These are phyloP conservation scores for Arthrobotrys musiformis DNA, from an alignment of 2,329 filamentous ascomycete genomes.

Conservation along the genomic window DNA sequence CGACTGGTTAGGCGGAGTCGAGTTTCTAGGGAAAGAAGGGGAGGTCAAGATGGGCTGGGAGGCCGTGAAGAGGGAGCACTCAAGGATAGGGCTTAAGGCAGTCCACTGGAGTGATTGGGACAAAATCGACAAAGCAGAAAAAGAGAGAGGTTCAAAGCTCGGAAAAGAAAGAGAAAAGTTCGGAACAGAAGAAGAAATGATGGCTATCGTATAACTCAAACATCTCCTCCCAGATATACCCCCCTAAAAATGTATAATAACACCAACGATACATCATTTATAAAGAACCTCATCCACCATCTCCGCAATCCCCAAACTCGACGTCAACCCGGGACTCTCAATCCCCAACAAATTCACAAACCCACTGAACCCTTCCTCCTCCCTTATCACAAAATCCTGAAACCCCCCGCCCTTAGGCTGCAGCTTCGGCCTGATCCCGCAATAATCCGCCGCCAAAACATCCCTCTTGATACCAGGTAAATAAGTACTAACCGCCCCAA, in stretches of 20 bases:
- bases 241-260: neutral
- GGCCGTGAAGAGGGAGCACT: slow-evolving; percentile 72
- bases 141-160: slow-evolving; percentile 70
- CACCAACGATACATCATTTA: slow-evolving; percentile 23
- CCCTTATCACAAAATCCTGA: slow-evolving; percentile 82
- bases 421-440: slow-evolving; percentile 90
- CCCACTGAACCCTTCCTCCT: slow-evolving; percentile 77
- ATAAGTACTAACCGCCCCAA: slow-evolving; percentile 80
- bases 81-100: slow-evolving; percentile 69
- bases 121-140: slow-evolving; percentile 83
- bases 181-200: slow-evolving; percentile 58
- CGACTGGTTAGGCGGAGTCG: slow-evolving; percentile 72
- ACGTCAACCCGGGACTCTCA: slow-evolving; percentile 58
- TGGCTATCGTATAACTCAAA: slow-evolving; percentile 57
- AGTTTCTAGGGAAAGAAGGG: slow-evolving; percentile 59
- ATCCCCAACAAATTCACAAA: slow-evolving; percentile 90
- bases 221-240: neutral
- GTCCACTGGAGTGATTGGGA: slow-evolving; percentile 89
- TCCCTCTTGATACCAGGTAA: slow-evolving; percentile 76
- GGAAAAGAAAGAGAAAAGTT: slow-evolving; percentile 84
- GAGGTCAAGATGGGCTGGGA: slow-evolving; percentile 76
- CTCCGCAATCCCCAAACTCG: slow-evolving; percentile 57
- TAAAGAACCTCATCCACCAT: slow-evolving; percentile 56
- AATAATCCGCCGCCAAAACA: slow-evolving; percentile 82
- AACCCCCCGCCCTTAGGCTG: slow-evolving; percentile 71